Percentiles rank a stretch among this genome's conserved stretches.
phyloP scores from a whole-genome alignment of 768 basidiomycete species.

The Suillus alpinus region DNA sequence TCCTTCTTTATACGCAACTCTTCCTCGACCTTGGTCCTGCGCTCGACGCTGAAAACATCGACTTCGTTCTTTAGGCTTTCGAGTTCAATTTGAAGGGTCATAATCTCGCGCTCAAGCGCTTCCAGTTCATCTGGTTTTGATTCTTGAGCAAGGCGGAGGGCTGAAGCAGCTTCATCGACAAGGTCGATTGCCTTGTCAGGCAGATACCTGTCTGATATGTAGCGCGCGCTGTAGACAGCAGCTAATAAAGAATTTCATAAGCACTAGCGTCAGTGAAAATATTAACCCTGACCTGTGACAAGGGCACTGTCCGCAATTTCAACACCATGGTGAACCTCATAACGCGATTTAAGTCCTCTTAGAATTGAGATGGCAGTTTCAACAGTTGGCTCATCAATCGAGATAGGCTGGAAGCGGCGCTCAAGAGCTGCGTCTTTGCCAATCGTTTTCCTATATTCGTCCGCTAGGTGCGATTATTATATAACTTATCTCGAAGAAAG shows the following conservation, averaged over 20 bases:
- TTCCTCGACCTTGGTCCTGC: conserved; percentile 63
- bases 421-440: conserved; percentile 91
- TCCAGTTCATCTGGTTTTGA: conserved; percentile 86
- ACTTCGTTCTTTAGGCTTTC: conserved; percentile 87
- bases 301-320: conserved; percentile 87
- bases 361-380: conserved; percentile 84
- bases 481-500: neutral
- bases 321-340: conserved; percentile 93
- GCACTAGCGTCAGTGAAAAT: neutral
- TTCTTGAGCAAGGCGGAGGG: conserved; percentile 84
- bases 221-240: conserved; percentile 79
- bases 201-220: conserved; percentile 83
- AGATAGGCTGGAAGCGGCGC: conserved; percentile 86
- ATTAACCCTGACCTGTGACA: conserved; percentile 61
- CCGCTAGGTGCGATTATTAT: conserved; percentile 41
- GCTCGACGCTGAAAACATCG: conserved; percentile 79
- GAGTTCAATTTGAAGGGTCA: conserved; percentile 86
- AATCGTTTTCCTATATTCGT: conserved; percentile 90
- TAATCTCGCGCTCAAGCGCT: conserved; percentile 74
- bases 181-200: conserved; percentile 93
- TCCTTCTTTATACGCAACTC: conserved; percentile 59
- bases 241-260: conserved; percentile 39
- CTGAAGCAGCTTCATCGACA: conserved; percentile 89
- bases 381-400: conserved; percentile 85
- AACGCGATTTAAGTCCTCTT: conserved; percentile 77